These are phyloP conservation scores for Talaromyces sp. DNA, from an alignment of 2,329 filamentous ascomycete species.

Conservation along the genomic window DNA sequence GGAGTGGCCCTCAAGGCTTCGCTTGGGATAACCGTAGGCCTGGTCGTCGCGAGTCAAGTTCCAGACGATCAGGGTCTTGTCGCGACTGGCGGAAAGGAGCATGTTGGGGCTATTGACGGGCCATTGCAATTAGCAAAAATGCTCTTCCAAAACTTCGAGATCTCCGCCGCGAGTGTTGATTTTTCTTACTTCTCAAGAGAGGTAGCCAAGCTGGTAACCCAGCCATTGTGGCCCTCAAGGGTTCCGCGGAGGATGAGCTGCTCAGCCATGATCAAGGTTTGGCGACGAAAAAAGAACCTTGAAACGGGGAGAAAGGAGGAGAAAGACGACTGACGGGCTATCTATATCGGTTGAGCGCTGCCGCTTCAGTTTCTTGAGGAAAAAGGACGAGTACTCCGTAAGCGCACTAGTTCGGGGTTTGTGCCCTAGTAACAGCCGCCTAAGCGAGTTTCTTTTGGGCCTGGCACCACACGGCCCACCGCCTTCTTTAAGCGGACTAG, in stretches of 20 bases:
- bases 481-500: not conserved
- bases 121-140: slow-evolving; percentile 36
- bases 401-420: slow-evolving; percentile 33
- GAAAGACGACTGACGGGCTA: slow-evolving; percentile 31
- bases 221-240: slow-evolving; percentile 99
- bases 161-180: slow-evolving; percentile 17
- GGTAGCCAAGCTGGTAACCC: slow-evolving; percentile 97
- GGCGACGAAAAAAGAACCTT: slow-evolving; percentile 38
- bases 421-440: slow-evolving; percentile 21
- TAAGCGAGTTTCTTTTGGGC: slow-evolving; percentile 19
- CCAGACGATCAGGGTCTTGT: slow-evolving; percentile 99
- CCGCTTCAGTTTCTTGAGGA: slow-evolving; percentile 32
- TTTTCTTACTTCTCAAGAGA: slow-evolving; percentile 90
- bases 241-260: slow-evolving; percentile 94
- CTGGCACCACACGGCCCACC: not conserved
- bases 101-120: slow-evolving; percentile 77
- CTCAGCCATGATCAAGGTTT: slow-evolving; percentile 68
- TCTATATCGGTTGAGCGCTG: slow-evolving; percentile 36
- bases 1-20: slow-evolving; percentile 96
- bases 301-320: slow-evolving; percentile 30
- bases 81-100: slow-evolving; percentile 94
- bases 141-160: slow-evolving; percentile 22
- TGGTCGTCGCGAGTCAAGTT: slow-evolving; percentile 98
- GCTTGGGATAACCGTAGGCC: slow-evolving; percentile 98
- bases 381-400: slow-evolving; percentile 38